Evolutionary conservation across 2,329 filamentous ascomycete species (phyloP), one percentile per base, ranked within the genome.

Genomic region (Arachnomyces sp.): DNA sequence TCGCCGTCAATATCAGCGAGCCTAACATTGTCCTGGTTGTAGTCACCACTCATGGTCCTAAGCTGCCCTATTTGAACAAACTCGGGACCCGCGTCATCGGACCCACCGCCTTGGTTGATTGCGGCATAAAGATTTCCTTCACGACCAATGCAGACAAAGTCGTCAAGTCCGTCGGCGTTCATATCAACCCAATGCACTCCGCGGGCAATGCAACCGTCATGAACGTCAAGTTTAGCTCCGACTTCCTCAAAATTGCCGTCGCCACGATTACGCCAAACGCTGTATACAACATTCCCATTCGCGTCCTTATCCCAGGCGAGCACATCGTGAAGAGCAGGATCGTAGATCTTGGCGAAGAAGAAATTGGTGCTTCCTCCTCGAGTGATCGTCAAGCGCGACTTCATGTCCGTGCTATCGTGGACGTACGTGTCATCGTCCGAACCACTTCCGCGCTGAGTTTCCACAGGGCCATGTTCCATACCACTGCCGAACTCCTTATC

Each of bases 1-100:
- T 67, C 54, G 2, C 53, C 55, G 20, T 59, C 58, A 3, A 60
- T 54, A 43, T 65, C 60, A 0, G 44, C 61, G 2, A 64, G 43
- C 0, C 53, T 47, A 5, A 65, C 47, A 28, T 46, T 34, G 6
- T 38, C 29, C 30, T 44, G n/a, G 33, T 40, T 9, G 9, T 25
- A 25, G 20, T 25, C 20, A 25, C 20, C 20, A 25, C 20, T 25
- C 20, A 25, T 25, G 4, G 38, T 17, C 31, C 49, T 49, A 12
- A 55, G 44, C 8, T 43, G 28, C 14, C 46, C 48, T n/a, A 52
- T 47, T 46, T 46, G 35, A 57, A 59, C 1, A 36, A 47, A 0
- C n/a, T n/a, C n/a, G n/a, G 54, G 51, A 9, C 20, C 20, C 20
- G 5, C 20, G 9, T 25, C 20, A 25, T 25, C 20, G 6, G 52